A percentile compares a stretch with the other conserved stretches of the same genome.
Conservation (phyloP, 176 grass and related monocot species). For the Hsuehochloa calcarea region DNA sequence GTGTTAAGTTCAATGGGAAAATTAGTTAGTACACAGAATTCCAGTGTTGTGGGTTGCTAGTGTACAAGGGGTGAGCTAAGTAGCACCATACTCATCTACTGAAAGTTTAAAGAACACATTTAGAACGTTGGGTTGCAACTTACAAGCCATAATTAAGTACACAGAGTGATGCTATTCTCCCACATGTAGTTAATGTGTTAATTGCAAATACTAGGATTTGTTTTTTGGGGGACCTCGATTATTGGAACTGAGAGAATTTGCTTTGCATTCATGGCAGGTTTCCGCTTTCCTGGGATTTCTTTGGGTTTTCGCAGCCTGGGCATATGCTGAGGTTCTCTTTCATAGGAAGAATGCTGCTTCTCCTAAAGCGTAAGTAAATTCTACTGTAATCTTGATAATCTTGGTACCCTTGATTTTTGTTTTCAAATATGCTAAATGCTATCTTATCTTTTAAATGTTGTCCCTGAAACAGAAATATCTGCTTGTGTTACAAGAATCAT, state of each 20-base stretch:
- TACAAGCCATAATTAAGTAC: neutral
- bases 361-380: constrained; percentile 67
- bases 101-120: constrained; percentile 16
- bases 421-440: neutral
- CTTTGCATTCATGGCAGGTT: constrained; percentile 45
- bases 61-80: neutral
- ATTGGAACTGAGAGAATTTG: constrained; percentile 21
- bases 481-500: constrained; percentile 12
- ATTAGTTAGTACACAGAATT: constrained; percentile 3
- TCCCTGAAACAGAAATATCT: neutral
- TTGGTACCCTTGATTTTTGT: neutral
- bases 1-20: neutral
- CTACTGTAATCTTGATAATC: constrained; percentile 7
- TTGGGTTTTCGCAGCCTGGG: constrained; percentile 74
- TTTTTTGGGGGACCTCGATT: neutral
- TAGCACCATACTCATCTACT: neutral
- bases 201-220: neutral
- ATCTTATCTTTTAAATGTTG: constrained; percentile 1
- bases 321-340: constrained; percentile 66
- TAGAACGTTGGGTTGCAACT: neutral
- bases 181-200: neutral
- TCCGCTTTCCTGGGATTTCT: constrained; percentile 77
- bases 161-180: neutral
- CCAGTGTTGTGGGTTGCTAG: neutral
- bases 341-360: constrained; percentile 61